A percentile compares a stretch with the other conserved stretches of the same genome.
phyloP scores from a whole-genome alignment of 108 stramenopile species.

The Chaetoceros tenuissimus region DNA sequence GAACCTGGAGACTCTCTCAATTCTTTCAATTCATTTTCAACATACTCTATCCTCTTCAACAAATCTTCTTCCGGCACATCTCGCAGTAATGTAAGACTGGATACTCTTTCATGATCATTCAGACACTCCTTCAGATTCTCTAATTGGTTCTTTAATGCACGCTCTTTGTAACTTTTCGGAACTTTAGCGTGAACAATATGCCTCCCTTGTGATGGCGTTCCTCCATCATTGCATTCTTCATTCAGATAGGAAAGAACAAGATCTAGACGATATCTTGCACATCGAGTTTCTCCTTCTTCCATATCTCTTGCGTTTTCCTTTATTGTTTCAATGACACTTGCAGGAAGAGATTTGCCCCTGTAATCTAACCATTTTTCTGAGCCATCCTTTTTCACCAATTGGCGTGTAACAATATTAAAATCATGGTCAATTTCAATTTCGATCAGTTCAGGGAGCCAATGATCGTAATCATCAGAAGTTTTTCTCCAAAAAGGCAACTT shows the following conservation, averaged over 20 bases:
- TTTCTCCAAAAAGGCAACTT: conserved; percentile 61
- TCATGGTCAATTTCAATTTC: conserved; percentile 56
- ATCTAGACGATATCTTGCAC: conserved; percentile 43
- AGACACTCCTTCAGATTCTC: neutral
- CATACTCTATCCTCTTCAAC: neutral
- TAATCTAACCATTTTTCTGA: conserved; percentile 31
- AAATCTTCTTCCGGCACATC: neutral
- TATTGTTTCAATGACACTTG: conserved; percentile 21
- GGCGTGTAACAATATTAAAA: conserved; percentile 48
- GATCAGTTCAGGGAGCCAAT: conserved; percentile 66
- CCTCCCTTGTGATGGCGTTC: conserved; percentile 14
- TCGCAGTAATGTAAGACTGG: conserved; percentile 5
- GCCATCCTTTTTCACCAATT: conserved; percentile 27
- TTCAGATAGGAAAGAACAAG: conserved; percentile 49
- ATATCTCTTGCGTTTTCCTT: conserved; percentile 7
- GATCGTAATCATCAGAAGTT: conserved; percentile 13
- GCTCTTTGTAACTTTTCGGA: conserved; percentile 25
- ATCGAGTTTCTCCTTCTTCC: conserved; percentile 7
- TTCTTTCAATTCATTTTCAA: conserved; percentile 3
- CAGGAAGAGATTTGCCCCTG: conserved; percentile 23
- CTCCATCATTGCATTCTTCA: conserved; percentile 12
- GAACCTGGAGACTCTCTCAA: neutral
- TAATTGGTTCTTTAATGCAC: conserved; percentile 27
- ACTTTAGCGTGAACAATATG: conserved; percentile 65
- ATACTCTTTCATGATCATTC: conserved; percentile 1